Conservation (phyloP, 805 yeast genomes). For the Torulaspora indica region DNA sequence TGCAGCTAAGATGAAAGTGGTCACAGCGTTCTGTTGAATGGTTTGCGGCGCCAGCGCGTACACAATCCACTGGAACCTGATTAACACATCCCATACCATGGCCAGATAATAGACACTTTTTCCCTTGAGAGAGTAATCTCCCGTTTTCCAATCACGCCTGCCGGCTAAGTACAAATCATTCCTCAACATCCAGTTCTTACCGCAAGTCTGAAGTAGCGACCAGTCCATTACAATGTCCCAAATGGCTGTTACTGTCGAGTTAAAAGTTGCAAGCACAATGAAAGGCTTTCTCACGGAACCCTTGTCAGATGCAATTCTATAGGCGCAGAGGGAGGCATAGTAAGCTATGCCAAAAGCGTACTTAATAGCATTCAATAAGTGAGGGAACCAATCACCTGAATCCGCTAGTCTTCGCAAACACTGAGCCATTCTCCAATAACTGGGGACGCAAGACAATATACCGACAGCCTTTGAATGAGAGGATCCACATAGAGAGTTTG, state of each 20-base stretch:
- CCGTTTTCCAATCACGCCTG: slow-evolving; percentile 34
- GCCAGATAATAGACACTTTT: slow-evolving; percentile 63
- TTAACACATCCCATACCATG: slow-evolving; percentile 62
- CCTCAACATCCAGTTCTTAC: slow-evolving; percentile 56
- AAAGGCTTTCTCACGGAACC: slow-evolving; percentile 49
- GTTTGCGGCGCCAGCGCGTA: slow-evolving; percentile 73
- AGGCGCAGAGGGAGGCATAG: slow-evolving; percentile 68
- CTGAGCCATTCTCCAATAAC: slow-evolving; percentile 85
- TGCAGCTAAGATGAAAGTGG: slow-evolving; percentile 76
- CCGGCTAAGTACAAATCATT: slow-evolving; percentile 65
- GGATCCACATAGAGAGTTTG: slow-evolving; percentile 63
- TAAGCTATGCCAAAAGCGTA: slow-evolving; percentile 64
- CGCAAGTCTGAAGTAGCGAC: slow-evolving; percentile 71
- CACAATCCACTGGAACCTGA: slow-evolving; percentile 89
- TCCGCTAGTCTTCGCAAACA: slow-evolving; percentile 88
- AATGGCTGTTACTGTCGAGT: slow-evolving; percentile 60
- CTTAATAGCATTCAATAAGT: slow-evolving; percentile 80
- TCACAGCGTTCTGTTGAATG: slow-evolving; percentile 80
- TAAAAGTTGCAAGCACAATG: slow-evolving; percentile 67
- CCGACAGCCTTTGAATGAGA: slow-evolving; percentile 74
- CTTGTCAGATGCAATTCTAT: slow-evolving; percentile 45
- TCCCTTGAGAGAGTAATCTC: slow-evolving; percentile 26
- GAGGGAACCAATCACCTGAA: slow-evolving; percentile 95
- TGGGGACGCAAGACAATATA: slow-evolving; percentile 76
- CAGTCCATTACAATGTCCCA: slow-evolving; percentile 98